A percentile compares a stretch with the other conserved stretches of the same genome.
These are phyloP conservation scores for Ramalina intermedia DNA, from an alignment of 495 filamentous ascomycete genomes.

Conservation along the genomic window DNA sequence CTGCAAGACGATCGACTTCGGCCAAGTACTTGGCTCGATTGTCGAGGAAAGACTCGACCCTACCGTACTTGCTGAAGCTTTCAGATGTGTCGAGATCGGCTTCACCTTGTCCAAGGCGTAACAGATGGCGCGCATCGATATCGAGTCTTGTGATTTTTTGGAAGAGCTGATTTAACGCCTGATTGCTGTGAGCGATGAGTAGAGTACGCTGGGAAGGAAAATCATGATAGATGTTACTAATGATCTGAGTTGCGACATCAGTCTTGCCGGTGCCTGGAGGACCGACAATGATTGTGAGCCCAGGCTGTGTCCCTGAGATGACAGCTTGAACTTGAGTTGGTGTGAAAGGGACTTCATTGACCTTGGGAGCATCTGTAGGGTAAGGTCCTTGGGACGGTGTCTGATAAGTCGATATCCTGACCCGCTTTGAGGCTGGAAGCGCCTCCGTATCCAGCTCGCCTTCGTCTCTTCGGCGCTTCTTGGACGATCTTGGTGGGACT, in stretches of 20 bases:
- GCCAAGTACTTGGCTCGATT: conserved; percentile 63
- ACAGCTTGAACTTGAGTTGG: conserved; percentile 86
- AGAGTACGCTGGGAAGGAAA: conserved; percentile 86
- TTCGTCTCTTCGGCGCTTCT: conserved; percentile 70
- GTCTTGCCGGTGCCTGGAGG: conserved; percentile 97
- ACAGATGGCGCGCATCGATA: conserved; percentile 88
- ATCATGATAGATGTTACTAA: conserved; percentile 98
- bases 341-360: conserved; percentile 79
- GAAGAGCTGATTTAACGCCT: conserved; percentile 97
- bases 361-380: conserved; percentile 69
- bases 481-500: conserved; percentile 38
- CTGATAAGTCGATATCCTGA: conserved; percentile 84
- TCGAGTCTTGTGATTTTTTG: conserved; percentile 90
- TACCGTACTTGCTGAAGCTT: conserved; percentile 86
- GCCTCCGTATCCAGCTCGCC: conserved; percentile 34
- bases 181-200: conserved; percentile 92
- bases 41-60: conserved; percentile 91
- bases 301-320: conserved; percentile 83
- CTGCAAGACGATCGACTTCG: conserved; percentile 79
- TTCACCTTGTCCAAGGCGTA: conserved; percentile 88
- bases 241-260: conserved; percentile 95
- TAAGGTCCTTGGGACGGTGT: conserved; percentile 86
- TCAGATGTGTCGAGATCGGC: conserved; percentile 78
- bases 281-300: conserved; percentile 86
- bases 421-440: conserved; percentile 42